Evolutionary conservation across 2,329 filamentous ascomycete species (phyloP).

Genomic region (Aspergillus phoenicis): DNA sequence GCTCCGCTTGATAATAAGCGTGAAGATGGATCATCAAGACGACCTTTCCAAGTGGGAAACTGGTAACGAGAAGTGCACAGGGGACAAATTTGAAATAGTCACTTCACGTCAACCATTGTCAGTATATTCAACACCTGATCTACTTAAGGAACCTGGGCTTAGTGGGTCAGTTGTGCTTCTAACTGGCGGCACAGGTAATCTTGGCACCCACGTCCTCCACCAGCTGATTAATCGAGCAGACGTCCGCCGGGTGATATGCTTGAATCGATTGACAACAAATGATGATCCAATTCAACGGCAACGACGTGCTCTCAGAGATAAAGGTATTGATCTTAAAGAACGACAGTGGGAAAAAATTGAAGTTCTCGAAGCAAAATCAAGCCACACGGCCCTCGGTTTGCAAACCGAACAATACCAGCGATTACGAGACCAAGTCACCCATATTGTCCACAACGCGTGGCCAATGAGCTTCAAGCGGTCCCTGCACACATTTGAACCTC

Average conservation of each 20-base stretch:
- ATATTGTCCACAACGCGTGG: slow-evolving; percentile 22
- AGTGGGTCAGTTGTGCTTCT: not conserved
- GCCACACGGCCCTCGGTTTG: not conserved
- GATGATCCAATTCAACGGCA: not conserved
- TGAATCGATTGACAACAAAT: not conserved
- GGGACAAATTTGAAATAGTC: not conserved
- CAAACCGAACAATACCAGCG: not conserved
- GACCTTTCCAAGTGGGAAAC: not conserved
- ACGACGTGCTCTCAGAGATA: not conserved
- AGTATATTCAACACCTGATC: not conserved
- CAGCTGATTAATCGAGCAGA: not conserved
- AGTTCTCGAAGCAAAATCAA: not conserved
- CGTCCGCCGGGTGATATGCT: not conserved
- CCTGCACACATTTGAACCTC: slow-evolving; percentile 19
- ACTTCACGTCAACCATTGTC: not conserved
- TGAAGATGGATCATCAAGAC: not conserved
- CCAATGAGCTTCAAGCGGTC: slow-evolving; percentile 23
- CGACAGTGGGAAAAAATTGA: not conserved
- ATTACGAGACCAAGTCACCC: not conserved
- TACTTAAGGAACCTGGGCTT: not conserved
- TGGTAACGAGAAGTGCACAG: not conserved
- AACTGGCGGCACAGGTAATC: not conserved
- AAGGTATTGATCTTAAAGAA: not conserved
- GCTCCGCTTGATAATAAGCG: not conserved
- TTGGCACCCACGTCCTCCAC: not conserved